A percentile compares a stretch with the other conserved stretches of the same genome.
Conservation (phyloP, 768 basidiomycete species). For the Russula abietina region DNA sequence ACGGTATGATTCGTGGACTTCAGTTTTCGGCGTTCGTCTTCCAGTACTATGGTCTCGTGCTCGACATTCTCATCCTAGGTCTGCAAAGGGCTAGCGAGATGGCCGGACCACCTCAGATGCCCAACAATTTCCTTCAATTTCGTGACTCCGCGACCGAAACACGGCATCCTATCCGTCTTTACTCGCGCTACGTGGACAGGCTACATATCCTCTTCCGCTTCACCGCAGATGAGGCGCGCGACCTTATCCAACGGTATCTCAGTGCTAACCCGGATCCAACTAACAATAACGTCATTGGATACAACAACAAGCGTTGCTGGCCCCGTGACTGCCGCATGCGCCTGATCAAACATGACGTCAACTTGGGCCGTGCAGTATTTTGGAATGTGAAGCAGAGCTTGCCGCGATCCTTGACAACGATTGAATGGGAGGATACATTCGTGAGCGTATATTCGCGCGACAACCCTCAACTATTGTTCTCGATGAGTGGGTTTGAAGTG, state of each 20-base stretch:
- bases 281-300: slow-evolving; percentile 98
- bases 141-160: slow-evolving; percentile 94
- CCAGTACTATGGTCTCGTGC: slow-evolving; percentile 95
- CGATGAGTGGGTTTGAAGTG: slow-evolving; percentile 98
- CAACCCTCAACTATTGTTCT: slow-evolving; percentile 95
- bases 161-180: slow-evolving; percentile 94
- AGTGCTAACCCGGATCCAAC: slow-evolving; percentile 97
- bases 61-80: slow-evolving; percentile 92
- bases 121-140: slow-evolving; percentile 97
- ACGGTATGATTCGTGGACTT: slow-evolving; percentile 92
- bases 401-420: slow-evolving; percentile 92
- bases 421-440: slow-evolving; percentile 98
- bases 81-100: slow-evolving; percentile 98
- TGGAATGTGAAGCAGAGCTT: slow-evolving; percentile 99
- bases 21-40: slow-evolving; percentile 99
- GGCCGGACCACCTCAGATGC: slow-evolving; percentile 96
- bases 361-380: slow-evolving; percentile 95
- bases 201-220: slow-evolving; percentile 97
- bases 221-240: slow-evolving; percentile 93
- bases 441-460: slow-evolving; percentile 96
- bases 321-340: slow-evolving; percentile 99
- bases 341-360: slow-evolving; percentile 98
- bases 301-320: slow-evolving; percentile 99
- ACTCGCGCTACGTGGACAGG: slow-evolving; percentile 93
- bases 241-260: slow-evolving; percentile 96